Evolutionary conservation across 106 monocot species (phyloP), one percentile per base, ranked within the genome.

Genomic region (Cymbidium sinense): DNA sequence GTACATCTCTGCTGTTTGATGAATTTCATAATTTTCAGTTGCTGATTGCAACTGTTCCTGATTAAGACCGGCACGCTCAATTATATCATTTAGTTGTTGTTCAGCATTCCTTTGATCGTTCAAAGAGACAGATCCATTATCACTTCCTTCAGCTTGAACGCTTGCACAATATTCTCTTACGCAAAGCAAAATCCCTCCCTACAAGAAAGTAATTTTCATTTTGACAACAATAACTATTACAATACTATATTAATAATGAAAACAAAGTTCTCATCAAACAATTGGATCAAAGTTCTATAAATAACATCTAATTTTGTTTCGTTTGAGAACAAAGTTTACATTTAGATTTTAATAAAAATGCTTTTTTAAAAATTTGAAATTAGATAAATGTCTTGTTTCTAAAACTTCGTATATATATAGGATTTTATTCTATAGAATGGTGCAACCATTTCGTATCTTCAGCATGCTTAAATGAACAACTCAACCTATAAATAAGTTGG

Each of bases 101-200:
- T n/a, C 70, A 34, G 34, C 70, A 70, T 70, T 70, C 33, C 70
- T 70, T 75, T 80, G 85, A 19, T 84, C 82, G 79, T 85, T 78
- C 43, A 28, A 71, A 34, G 83, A 79, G 34, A 35, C 70, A 58
- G 35, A 78, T 7, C n/a, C 9, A 34, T 69, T 81, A 69, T 50
- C 70, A 69, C 64, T 77, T 77, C 17, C 27, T 74, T 85, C 82
- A 61, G 77, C 85, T 72, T 78, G 70, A 9, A 37, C 75, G 69
- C 81, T 28, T 43, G 82, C 19, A 85, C 81, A 85, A 71, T 79
- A 80, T 70, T 88, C 71, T 91, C 91, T 76, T 83, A 81, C 74
- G 85, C 80, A 77, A 78, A 88, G 75, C 80, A 81, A 79, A 91
- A 85, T 75, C 83, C 93, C 80, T 93, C 91, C 89, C 96, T 93